Percentiles rank a stretch among this genome's conserved stretches.
Conservation (phyloP, 1,284 basidiomycete species). For the Apiotrichum akiyoshidainum region DNA sequence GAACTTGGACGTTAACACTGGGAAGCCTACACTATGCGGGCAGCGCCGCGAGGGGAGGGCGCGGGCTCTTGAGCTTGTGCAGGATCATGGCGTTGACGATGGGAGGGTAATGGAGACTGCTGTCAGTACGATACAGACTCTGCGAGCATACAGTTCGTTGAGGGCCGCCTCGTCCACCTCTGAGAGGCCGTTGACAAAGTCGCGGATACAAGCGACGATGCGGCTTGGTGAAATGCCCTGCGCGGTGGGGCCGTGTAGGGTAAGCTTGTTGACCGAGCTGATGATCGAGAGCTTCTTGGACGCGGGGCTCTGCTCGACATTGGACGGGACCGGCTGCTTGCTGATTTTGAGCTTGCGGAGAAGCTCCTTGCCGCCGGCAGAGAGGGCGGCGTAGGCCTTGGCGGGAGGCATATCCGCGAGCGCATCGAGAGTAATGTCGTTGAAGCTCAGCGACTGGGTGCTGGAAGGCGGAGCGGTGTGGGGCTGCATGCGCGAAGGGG, state of each 20-base stretch:
- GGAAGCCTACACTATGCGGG: neutral
- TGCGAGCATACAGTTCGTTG: conserved; percentile 8
- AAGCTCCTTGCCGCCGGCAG: neutral
- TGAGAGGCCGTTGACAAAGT: conserved; percentile 12
- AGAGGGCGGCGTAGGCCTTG: conserved; percentile 3
- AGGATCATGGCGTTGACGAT: conserved; percentile 7
- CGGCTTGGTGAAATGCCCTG: neutral
- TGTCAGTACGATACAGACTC: neutral
- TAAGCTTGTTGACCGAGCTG: conserved; percentile 3
- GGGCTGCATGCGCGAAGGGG: neutral
- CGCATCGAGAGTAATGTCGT: conserved; percentile 6
- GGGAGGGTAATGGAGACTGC: conserved; percentile 11
- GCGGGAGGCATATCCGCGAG: conserved; percentile 7
- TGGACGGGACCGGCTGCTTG: neutral
- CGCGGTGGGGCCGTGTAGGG: neutral
- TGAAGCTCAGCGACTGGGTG: neutral
- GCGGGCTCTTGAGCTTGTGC: conserved; percentile 5
- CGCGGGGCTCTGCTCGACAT: neutral
- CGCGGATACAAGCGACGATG: conserved; percentile 3
- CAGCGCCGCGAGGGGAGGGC: neutral
- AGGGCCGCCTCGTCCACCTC: conserved; percentile 13
- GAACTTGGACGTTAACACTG: neutral
- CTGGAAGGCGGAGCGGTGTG: neutral
- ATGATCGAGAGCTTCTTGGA: conserved; percentile 12
- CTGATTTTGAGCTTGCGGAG: conserved; percentile 2